Conservation (phyloP, 352 stramenopile species). For the Phytophthora megakarya region DNA sequence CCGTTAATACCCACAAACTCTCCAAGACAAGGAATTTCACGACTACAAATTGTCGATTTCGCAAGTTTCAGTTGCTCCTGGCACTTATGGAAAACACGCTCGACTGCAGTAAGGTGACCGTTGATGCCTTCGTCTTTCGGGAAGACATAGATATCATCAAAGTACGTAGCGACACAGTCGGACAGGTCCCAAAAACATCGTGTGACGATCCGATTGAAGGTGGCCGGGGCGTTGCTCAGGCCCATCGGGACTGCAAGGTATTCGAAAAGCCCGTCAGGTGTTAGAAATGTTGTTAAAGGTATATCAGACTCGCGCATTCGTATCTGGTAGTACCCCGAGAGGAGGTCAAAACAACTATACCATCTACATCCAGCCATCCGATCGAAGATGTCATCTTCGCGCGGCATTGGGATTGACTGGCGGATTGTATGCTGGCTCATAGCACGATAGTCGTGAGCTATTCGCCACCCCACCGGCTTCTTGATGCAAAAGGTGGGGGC, state of each 20-base stretch:
- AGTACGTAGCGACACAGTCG: no score
- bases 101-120: background rate
- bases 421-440: no score
- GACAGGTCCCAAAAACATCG: no score
- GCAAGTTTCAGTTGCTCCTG: background rate
- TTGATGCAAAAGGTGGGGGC: slow-evolving; percentile 12
- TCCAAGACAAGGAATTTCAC: background rate
- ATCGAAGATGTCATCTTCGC: no score
- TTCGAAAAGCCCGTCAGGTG: background rate
- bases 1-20: background rate
- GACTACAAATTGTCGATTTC: background rate
- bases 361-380: no score
- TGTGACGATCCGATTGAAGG: background rate
- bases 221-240: background rate
- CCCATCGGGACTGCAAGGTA: slow-evolving; percentile 5
- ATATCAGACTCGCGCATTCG: background rate
- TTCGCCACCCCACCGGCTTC: no score
- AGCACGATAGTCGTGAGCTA: no score
- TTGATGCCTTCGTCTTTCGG: background rate
- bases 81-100: background rate
- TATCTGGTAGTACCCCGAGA: background rate
- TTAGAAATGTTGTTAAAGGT: slow-evolving; percentile 1
- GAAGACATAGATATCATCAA: no score
- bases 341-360: no score
- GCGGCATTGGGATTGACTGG: no score